These are phyloP conservation scores for Naematelia aurantialba DNA, from an alignment of 768 basidiomycete species.

Conservation along the genomic window DNA sequence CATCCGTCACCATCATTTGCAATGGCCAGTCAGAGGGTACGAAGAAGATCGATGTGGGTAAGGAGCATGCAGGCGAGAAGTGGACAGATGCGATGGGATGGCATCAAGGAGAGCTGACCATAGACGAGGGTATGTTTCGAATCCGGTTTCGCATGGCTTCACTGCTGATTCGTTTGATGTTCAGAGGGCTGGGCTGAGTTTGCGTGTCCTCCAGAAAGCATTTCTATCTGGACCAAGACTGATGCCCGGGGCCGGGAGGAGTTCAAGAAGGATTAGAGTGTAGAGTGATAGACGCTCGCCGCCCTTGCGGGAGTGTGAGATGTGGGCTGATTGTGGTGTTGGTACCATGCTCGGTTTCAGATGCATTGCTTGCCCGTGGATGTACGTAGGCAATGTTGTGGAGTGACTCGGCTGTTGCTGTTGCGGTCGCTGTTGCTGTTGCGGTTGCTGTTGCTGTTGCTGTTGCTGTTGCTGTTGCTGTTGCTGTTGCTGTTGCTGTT, in stretches of 20 bases:
- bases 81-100: constrained; percentile 56
- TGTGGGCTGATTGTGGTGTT: no score
- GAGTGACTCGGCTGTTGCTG: no score
- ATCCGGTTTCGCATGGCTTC: background rate
- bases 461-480: no score
- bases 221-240: constrained; percentile 53
- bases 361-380: no score
- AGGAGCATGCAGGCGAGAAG: constrained; percentile 53
- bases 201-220: constrained; percentile 50
- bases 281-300: background rate
- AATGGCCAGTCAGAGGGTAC: constrained; percentile 48
- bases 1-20: constrained; percentile 49
- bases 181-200: constrained; percentile 55
- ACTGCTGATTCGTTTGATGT: background rate
- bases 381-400: no score
- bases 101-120: constrained; percentile 53
- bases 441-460: no score
- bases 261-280: constrained; percentile 45
- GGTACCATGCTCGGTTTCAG: no score
- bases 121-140: constrained; percentile 49
- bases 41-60: constrained; percentile 53
- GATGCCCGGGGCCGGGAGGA: constrained; percentile 52
- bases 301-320: no score
- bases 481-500: no score
- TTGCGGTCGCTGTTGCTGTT: no score